Evolutionary conservation across 164 flowering plant species (phyloP), one percentile per base, ranked within the genome.

Genomic region (Santalum album): DNA sequence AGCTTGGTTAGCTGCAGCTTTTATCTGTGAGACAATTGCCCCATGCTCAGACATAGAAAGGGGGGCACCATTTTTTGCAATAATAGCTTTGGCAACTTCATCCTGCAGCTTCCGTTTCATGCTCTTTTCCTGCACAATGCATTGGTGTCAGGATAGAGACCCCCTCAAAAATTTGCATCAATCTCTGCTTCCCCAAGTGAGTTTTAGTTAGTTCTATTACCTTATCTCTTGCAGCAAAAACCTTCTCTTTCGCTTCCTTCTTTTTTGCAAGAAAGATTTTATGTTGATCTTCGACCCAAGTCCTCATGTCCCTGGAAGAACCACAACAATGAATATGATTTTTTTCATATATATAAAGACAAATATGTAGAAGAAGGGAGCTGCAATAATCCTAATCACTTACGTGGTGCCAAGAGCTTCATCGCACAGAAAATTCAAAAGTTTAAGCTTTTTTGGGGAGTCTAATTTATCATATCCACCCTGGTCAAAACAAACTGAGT

Each of bases 401-500:
- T 79, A 92, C 98, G 19, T 60, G 7, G 94, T 84, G 62, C 69
- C 65, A 62, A 92, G 86, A 60, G 75, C 57, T 66, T 91, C 95
- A 68, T 91, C 92, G 55, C 96, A 88, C 12, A 91, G 70, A 60
- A 77, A 73, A 49, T 67, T 82, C 65, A 91, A 63, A 16, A 91
- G 65, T 53, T 64, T 84, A 47, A 86, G 83, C 70, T 81, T 88
- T 54, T 62, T 53, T n/a, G 83, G 80, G 43, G 68, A n/a, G 25
- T 70, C 69, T 49, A 88, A 65, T 39, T 27, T 44, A 16, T 76
- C 74, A 61, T 80, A 92, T 56, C 65, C 53, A 34, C 68, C 73
- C 22, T 48, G 54, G 35, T 58, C 62, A 66, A 79, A 67, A 54
- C 55, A 59, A 18, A 29, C 66, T 9, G 56, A 59, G 12, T n/a